A percentile compares a stretch with the other conserved stretches of the same genome.
These are phyloP conservation scores for Trichoderma afroharzianum DNA, from an alignment of 2,329 filamentous ascomycete genomes.

Conservation along the genomic window DNA sequence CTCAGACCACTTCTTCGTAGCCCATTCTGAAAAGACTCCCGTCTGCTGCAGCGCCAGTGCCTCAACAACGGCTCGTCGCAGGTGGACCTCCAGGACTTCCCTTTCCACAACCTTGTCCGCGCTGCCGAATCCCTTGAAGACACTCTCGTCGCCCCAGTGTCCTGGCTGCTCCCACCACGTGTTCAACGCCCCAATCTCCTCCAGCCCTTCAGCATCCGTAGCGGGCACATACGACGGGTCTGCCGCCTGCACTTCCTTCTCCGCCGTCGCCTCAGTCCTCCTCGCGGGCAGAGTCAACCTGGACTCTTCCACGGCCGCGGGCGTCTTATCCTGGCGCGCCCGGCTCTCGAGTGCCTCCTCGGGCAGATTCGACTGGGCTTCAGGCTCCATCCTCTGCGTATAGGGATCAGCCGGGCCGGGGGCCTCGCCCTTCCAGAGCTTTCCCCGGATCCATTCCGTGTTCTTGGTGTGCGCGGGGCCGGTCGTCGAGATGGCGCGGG, in stretches of 20 bases:
- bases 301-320: slow-evolving; percentile 27
- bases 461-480: slow-evolving; percentile 30
- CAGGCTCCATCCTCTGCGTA: slow-evolving; percentile 31
- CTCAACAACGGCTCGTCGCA: slow-evolving; percentile 52
- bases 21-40: slow-evolving; percentile 30
- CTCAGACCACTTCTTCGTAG: slow-evolving; percentile 33
- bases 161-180: slow-evolving; percentile 53
- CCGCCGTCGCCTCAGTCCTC: slow-evolving; percentile 32
- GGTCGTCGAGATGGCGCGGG: slow-evolving; percentile 35
- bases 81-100: slow-evolving; percentile 44
- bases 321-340: slow-evolving; percentile 23
- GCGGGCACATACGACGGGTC: slow-evolving; percentile 47
- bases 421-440: slow-evolving; percentile 40
- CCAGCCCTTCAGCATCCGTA: slow-evolving; percentile 41
- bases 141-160: slow-evolving; percentile 48
- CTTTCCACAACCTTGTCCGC: slow-evolving; percentile 40
- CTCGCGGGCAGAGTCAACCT: slow-evolving; percentile 33
- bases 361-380: slow-evolving; percentile 29
- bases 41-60: slow-evolving; percentile 41
- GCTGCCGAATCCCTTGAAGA: slow-evolving; percentile 44
- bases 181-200: slow-evolving; percentile 44
- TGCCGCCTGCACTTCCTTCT: slow-evolving; percentile 29
- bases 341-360: slow-evolving; percentile 28
- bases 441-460: slow-evolving; percentile 37
- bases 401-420: slow-evolving; percentile 39